Evolutionary conservation across 768 basidiomycete genomes (phyloP).

Genomic region (Phylloporus arenicola): DNA sequence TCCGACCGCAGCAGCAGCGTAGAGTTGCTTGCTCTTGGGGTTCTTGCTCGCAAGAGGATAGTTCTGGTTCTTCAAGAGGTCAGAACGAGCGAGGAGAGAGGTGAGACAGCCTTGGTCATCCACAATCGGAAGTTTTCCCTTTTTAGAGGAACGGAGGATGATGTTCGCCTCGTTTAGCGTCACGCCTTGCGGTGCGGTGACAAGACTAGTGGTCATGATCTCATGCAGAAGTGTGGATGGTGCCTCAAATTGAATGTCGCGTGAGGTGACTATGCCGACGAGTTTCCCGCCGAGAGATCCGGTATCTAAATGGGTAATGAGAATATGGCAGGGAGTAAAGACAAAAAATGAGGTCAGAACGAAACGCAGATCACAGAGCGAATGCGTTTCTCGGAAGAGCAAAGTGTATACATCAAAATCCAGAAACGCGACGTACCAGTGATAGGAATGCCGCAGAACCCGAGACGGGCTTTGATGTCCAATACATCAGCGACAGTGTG

Average conservation of each 20-base stretch:
- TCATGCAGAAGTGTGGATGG: constrained; percentile 58
- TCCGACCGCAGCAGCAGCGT: constrained; percentile 93
- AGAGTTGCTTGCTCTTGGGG: constrained; percentile 88
- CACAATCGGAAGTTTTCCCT: constrained; percentile 92
- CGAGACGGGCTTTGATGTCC: constrained; percentile 85
- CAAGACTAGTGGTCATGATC: constrained; percentile 86
- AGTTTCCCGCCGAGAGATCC: constrained; percentile 87
- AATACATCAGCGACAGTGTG: constrained; percentile 84
- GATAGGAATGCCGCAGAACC: constrained; percentile 96
- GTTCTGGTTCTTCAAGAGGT: constrained; percentile 95
- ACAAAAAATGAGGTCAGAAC: constrained; percentile 17
- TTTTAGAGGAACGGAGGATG: constrained; percentile 93
- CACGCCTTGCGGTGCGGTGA: constrained; percentile 84
- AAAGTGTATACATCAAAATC: constrained; percentile 58
- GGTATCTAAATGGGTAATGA: constrained; percentile 51
- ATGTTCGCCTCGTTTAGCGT: constrained; percentile 89
- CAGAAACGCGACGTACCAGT: constrained; percentile 64
- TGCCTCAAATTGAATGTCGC: constrained; percentile 91
- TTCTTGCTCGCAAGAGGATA: constrained; percentile 93
- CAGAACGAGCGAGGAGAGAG: constrained; percentile 91
- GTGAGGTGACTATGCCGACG: constrained; percentile 92
- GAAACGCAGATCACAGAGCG: constrained; percentile 59
- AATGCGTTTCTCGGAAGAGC: constrained; percentile 80
- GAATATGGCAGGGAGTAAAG: constrained; percentile 15
- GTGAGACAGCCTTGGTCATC: constrained; percentile 60